A percentile compares a stretch with the other conserved stretches of the same genome.
phyloP scores from a whole-genome alignment of 352 stramenopile species.

The Pythium folliculosum region DNA sequence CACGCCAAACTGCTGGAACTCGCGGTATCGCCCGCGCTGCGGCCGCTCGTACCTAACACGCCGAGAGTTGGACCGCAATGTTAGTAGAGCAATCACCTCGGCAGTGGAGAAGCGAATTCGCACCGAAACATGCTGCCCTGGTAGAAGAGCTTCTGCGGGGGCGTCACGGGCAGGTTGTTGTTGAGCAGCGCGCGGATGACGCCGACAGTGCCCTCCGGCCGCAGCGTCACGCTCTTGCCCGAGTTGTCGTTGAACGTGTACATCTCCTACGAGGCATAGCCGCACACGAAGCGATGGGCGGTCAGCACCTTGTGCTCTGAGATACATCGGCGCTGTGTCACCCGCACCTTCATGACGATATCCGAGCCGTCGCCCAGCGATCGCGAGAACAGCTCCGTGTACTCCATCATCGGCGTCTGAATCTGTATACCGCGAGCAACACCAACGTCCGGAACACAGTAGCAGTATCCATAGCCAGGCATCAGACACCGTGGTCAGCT shows the following conservation, averaged over 20 bases:
- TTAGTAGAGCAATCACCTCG: neutral
- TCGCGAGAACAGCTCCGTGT: constrained; percentile 81
- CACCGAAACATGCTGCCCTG: constrained; percentile 88
- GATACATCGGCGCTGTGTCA: neutral
- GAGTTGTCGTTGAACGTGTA: constrained; percentile 90
- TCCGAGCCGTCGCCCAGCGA: constrained; percentile 84
- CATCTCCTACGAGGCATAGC: constrained; percentile 64
- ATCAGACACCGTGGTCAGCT: neutral
- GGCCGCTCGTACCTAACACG: constrained; percentile 77
- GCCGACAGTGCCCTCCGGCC: constrained; percentile 83
- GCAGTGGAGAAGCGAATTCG: neutral
- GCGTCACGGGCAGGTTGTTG: constrained; percentile 73
- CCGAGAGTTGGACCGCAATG: neutral
- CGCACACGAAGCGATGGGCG: neutral
- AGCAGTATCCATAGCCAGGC: neutral
- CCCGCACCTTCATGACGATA: constrained; percentile 83
- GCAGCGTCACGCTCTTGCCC: constrained; percentile 82
- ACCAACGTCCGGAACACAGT: neutral
- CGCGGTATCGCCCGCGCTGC: constrained; percentile 81
- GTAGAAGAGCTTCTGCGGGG: constrained; percentile 85
- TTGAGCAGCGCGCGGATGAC: constrained; percentile 76
- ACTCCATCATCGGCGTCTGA: constrained; percentile 85
- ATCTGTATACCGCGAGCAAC: constrained; percentile 41
- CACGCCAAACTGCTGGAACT: constrained; percentile 89
- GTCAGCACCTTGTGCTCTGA: neutral